Evolutionary conservation across 768 basidiomycete genomes (phyloP), one percentile per base, ranked within the genome.

Genomic region (Hericium alpestre): DNA sequence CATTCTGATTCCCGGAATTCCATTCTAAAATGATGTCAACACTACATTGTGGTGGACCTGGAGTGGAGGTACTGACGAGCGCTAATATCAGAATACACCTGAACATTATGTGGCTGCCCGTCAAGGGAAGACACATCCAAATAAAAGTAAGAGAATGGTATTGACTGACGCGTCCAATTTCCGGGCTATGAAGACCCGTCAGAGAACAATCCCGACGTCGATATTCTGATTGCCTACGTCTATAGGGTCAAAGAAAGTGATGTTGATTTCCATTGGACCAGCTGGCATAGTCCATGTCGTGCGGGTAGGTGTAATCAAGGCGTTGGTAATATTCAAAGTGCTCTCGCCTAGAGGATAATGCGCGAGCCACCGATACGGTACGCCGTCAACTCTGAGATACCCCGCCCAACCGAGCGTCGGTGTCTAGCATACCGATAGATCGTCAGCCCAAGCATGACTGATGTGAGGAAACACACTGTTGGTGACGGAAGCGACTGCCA

Each of bases 401-500:
- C 53, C 56, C 4, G 56, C 18, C 56, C 59, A 57, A 22, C 61
- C 55, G 1, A 60, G 51, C 22, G 38, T 51, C 56, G 61, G 38
- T 8, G 13, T 13, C 39, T 27, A 46, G 6, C 20, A 6, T 2
- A 15, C 12, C 9, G 8, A 41, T 38, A 20, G 20, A 16, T 1
- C 41, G 7, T 8, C 22, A 15, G 13, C 54, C 38, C 3, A 38
- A 13, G 38, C 6, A 20, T 4, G 20, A 27, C 3, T 4, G 38
- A 13, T 13, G 4, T 23, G 16, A n/a, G 16, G 52, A 13, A 27
- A 12, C 20, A 22, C 39, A 13, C 32, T 32, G 4, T 32, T 32
- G 32, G 6, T 32, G 32, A 32, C 32, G 10, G 41, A 39, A 22
- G 32, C 15, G 12, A 83, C 83, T 80, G 81, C 84, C 86, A 87